Evolutionary conservation across 2,329 filamentous ascomycete genomes (phyloP), one percentile per base, ranked within the genome.

Genomic region (Phyllosticta ampelicida): DNA sequence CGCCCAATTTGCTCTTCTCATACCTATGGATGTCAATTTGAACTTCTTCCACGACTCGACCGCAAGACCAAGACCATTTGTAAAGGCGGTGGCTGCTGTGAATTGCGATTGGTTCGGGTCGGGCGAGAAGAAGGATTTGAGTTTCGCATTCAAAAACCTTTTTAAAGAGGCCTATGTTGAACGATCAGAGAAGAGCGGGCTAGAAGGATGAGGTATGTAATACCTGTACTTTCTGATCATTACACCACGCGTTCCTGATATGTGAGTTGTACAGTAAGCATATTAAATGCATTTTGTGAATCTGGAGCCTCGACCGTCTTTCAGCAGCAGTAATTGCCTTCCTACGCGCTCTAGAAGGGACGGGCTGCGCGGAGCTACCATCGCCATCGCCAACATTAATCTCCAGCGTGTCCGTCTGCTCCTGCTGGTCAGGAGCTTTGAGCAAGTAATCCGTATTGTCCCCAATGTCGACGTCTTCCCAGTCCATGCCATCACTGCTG

Each of bases 271-370:
- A 83, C 16, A 99, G 73, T 1, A 99, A 78, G 68, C 89, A 95
- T 13, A 96, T 74, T 0, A 97, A 63, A 72, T 99, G 91, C 61
- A 85, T 77, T 71, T 92, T 95, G 71, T 99, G 94, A n/a, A 90
- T 78, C 55, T 89, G 81, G 28, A 94, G 70, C 19, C 91, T 83
- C 28, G 78, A 68, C 52, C 77, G 79, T 62, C 79, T 84, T 62
- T 86, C 84, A 0, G 77, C 75, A 6, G 75, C 75, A 1, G 80
- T 80, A 16, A 80, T 73, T 19, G 80, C 77, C 61, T 79, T 82
- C 55, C 80, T 74, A 62, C 76, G 74, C 26, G 67, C 61, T 56
- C 66, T 68, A 53, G 65, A 65, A 60, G 63, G 67, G 2, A 61
- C 68, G 20, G 72, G 75, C 16, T 74, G 60, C 9, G 65, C 65